Evolutionary conservation across 441 rosid species (phyloP), one percentile per base, ranked within the genome.

Genomic region (Adansonia gregorii): DNA sequence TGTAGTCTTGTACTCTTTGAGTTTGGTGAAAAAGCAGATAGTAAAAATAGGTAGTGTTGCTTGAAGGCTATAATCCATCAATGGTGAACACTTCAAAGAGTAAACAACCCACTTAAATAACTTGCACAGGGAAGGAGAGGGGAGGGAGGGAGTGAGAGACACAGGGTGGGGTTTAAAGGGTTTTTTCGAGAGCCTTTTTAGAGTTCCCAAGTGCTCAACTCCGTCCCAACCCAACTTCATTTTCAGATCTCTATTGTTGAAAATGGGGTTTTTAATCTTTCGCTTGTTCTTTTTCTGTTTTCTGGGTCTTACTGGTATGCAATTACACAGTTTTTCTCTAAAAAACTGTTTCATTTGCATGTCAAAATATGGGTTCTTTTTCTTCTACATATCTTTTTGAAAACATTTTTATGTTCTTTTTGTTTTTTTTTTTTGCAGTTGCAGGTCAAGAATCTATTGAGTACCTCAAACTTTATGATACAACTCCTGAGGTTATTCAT

Each of bases 281-380:
- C 82, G 12, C 65, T 56, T 87, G 60, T 85, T 82, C 78, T 78
- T 89, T 66, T 56, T 88, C 72, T 82, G 86, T 67, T 78, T 88
- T 43, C 81, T 85, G 55, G 84, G 87, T 70, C 81, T 87, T 84
- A 79, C 90, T 75, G 91, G 97, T 91, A 87, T 81, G 39, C 0
- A 31, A 31, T 31, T 31, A 31, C 3, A 31, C 39, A 31, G 39
- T 31, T 31, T 31, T 31, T 31, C 39, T 31, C 39, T 2, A 31
- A 31, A 31, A 31, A 19, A 19, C 19, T 67, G 54, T 45, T 45
- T 19, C 72, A 15, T 76, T 64, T 49, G 58, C 12, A 10, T 64
- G 15, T 31, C 11, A 22, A 22, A 55, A 52, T 35, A 48, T 52
- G 63, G 75, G 49, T 54, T 72, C 58, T 22, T 61, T 73, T 60